Percentiles rank a stretch among this genome's conserved stretches.
Conservation (phyloP, 1,284 basidiomycete genomes). For the Phenoliferia sp. region DNA sequence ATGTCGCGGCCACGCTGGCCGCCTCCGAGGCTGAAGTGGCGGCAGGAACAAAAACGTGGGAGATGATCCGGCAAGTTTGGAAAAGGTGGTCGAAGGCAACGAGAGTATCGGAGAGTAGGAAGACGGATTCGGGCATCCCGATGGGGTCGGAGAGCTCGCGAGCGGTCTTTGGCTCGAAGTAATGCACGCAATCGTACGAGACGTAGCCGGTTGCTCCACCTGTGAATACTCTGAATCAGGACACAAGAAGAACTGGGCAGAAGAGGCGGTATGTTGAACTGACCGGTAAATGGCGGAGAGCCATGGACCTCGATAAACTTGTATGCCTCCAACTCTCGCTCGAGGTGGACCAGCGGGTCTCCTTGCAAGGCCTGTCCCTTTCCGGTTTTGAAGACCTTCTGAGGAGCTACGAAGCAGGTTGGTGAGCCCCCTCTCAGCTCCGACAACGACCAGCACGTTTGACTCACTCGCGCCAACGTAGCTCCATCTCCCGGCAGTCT, state of each 20-base stretch:
- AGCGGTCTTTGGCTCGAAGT: conserved; percentile 90
- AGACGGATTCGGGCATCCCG: conserved; percentile 86
- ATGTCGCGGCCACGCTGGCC: conserved; percentile 54
- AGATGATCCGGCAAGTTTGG: conserved; percentile 90
- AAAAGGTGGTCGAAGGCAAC: conserved; percentile 96
- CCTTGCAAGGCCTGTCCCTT: conserved; percentile 74
- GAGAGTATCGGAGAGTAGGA: conserved; percentile 93
- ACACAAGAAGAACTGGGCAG: neutral
- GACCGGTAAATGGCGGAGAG: conserved; percentile 81
- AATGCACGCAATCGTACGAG: conserved; percentile 89
- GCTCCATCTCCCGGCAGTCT: conserved; percentile 87
- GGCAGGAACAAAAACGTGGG: conserved; percentile 79
- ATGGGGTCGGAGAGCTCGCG: conserved; percentile 65
- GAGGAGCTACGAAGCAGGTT: conserved; percentile 61
- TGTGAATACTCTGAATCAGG: conserved; percentile 22
- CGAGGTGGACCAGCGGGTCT: conserved; percentile 79
- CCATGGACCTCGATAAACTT: conserved; percentile 87
- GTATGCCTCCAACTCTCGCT: conserved; percentile 81
- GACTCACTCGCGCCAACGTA: conserved; percentile 87
- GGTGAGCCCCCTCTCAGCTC: neutral
- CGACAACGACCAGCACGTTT: neutral
- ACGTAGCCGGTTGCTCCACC: conserved; percentile 98
- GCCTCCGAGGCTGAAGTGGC: conserved; percentile 29
- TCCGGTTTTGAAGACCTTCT: conserved; percentile 86
- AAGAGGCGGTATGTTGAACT: conserved; percentile 12